phyloP scores from a whole-genome alignment of 306 rosid genomes.

The Casuarina cunninghamiana region DNA sequence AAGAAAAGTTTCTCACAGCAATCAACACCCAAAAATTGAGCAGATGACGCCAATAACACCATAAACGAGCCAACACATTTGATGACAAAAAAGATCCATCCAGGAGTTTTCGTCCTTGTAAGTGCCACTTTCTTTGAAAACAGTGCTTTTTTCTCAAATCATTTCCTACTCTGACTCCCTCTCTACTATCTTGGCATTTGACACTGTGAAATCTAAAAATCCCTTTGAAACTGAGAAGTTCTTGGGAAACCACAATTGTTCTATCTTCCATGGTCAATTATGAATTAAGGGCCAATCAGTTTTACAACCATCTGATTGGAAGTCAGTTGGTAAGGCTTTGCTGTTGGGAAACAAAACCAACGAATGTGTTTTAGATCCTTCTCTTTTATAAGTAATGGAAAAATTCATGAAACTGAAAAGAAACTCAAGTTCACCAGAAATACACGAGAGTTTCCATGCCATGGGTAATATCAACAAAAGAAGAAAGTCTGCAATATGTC shows the following conservation, averaged over 20 bases:
- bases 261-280: too few species aligned
- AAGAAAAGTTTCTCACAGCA: not conserved
- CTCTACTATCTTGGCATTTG: not conserved
- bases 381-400: not conserved
- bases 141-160: not conserved
- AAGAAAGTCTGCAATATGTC: not conserved
- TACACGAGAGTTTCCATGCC: not conserved
- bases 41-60: not conserved
- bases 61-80: not conserved
- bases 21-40: not conserved
- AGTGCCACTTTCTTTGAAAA: not conserved
- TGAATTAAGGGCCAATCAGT: too few species aligned
- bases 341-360: not conserved
- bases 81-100: not conserved
- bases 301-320: too few species aligned
- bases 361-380: not conserved
- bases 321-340: not conserved
- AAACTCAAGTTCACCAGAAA: not conserved
- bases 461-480: not conserved
- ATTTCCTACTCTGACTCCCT: not conserved
- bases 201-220: too few species aligned
- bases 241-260: too few species aligned
- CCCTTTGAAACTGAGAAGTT: too few species aligned
- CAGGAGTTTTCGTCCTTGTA: not conserved
- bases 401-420: not conserved